A percentile compares a stretch with the other conserved stretches of the same genome.
phyloP scores from a whole-genome alignment of 1,284 basidiomycete species.

The Cryptococcus sp. region DNA sequence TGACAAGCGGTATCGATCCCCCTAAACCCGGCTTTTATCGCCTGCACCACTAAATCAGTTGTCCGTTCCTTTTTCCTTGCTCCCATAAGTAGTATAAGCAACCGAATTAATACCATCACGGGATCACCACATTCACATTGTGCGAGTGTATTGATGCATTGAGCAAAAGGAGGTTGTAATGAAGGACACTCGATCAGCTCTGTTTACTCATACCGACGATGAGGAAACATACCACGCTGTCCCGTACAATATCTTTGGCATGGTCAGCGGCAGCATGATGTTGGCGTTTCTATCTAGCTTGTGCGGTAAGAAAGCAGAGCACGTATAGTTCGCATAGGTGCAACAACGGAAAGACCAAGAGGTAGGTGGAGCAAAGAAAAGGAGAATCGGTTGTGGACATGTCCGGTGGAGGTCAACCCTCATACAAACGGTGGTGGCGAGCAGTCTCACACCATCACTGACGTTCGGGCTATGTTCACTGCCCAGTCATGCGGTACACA shows the following conservation, averaged over 20 bases:
- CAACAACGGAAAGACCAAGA: too few species aligned
- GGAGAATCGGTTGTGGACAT: neutral
- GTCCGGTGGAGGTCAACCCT: neutral
- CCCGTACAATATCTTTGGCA: conserved; percentile 64
- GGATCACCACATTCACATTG: too few species aligned
- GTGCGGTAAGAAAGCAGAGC: neutral
- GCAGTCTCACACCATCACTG: neutral
- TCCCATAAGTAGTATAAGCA: too few species aligned
- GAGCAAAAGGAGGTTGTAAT: too few species aligned
- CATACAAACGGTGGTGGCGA: neutral
- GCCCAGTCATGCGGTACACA: too few species aligned
- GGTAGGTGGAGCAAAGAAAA: neutral
- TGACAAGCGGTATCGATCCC: conserved; percentile 83
- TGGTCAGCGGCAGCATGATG: conserved; percentile 15
- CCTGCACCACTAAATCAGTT: conserved; percentile 64
- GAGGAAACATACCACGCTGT: conserved; percentile 61
- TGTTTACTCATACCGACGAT: neutral
- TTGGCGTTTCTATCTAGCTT: neutral
- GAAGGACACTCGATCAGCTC: neutral
- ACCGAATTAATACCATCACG: too few species aligned
- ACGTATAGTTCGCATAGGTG: neutral
- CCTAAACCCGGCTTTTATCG: conserved; percentile 71
- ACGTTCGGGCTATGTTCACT: too few species aligned
- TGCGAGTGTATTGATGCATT: neutral
- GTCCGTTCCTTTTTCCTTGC: conserved; percentile 71